Evolutionary conservation across 805 yeast genomes (phyloP).

Genomic region (Metschnikowia lochheadii): DNA sequence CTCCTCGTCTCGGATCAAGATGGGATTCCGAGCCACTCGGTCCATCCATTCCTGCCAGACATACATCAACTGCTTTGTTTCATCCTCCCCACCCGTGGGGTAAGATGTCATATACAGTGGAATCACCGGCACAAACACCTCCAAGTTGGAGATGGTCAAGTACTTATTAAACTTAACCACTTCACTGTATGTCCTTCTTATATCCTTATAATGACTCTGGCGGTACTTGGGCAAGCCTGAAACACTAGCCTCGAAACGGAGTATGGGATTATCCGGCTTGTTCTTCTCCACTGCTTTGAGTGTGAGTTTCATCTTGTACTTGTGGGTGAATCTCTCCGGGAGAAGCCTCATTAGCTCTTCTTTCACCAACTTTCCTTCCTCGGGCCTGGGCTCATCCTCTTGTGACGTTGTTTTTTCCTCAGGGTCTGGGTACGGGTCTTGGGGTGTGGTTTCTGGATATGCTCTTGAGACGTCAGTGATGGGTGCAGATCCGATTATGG

Average conservation of each 20-base stretch:
- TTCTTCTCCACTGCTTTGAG: slow-evolving; percentile 69
- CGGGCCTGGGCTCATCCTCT: slow-evolving; percentile 1
- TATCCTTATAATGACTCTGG: slow-evolving; percentile 61
- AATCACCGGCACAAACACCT: slow-evolving; percentile 87
- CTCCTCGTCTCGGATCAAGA: slow-evolving; percentile 84
- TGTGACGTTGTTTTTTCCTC: neutral
- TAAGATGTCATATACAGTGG: slow-evolving; percentile 74
- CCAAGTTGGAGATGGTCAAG: slow-evolving; percentile 76
- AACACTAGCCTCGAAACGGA: slow-evolving; percentile 56
- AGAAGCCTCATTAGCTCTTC: slow-evolving; percentile 42
- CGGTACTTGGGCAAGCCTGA: slow-evolving; percentile 70
- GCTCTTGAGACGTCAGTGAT: neutral
- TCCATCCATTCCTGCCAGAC: slow-evolving; percentile 85
- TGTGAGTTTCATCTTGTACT: slow-evolving; percentile 45
- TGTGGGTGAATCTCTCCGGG: slow-evolving; percentile 47
- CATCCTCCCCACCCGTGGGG: slow-evolving; percentile 84
- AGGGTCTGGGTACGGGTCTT: neutral
- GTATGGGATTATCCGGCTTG: slow-evolving; percentile 72
- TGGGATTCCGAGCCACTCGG: slow-evolving; percentile 66
- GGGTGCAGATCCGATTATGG: neutral
- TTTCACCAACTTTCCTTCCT: slow-evolving; percentile 25
- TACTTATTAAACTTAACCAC: slow-evolving; percentile 72
- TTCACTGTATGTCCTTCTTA: slow-evolving; percentile 80
- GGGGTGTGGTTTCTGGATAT: neutral
- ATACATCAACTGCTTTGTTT: slow-evolving; percentile 49